phyloP scores from a whole-genome alignment of 2,329 filamentous ascomycete genomes.

The Aureobasidium namibiae region DNA sequence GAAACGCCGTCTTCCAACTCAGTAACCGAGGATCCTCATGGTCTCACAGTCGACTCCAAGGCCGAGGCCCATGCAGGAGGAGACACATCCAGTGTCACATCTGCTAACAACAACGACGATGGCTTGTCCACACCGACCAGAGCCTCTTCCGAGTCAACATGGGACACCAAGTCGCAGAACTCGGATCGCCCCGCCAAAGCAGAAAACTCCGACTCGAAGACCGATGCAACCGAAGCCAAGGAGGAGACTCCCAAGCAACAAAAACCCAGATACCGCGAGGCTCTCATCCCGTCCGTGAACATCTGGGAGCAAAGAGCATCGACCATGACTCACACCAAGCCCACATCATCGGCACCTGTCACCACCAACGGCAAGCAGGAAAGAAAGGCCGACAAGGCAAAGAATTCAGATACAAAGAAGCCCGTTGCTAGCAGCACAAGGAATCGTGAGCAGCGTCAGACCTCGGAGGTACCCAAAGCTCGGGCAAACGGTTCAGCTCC shows the following conservation, averaged over 20 bases:
- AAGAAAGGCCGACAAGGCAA: conserved; percentile 12
- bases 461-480: not conserved
- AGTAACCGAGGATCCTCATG: conserved; percentile 27
- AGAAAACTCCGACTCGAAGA: conserved; percentile 46
- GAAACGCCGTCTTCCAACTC: conserved; percentile 35
- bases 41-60: conserved; percentile 25
- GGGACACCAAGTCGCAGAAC: conserved; percentile 58
- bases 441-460: conserved; percentile 7
- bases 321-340: conserved; percentile 47
- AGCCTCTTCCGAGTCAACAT: conserved; percentile 55
- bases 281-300: conserved; percentile 76
- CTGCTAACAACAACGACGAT: conserved; percentile 53
- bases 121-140: conserved; percentile 51
- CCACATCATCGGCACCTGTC: conserved; percentile 23
- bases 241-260: conserved; percentile 33
- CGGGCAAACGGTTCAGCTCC: conserved; percentile 23
- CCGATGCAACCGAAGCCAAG: conserved; percentile 44
- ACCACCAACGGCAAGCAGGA: conserved; percentile 25
- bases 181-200: conserved; percentile 58
- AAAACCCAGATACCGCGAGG: conserved; percentile 65
- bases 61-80: conserved; percentile 19
- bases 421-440: conserved; percentile 10
- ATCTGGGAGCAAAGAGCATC: conserved; percentile 77
- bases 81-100: conserved; percentile 28
- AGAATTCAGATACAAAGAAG: conserved; percentile 18